Conservation (phyloP, 441 rosid species). For the Isatis lusitanica region DNA sequence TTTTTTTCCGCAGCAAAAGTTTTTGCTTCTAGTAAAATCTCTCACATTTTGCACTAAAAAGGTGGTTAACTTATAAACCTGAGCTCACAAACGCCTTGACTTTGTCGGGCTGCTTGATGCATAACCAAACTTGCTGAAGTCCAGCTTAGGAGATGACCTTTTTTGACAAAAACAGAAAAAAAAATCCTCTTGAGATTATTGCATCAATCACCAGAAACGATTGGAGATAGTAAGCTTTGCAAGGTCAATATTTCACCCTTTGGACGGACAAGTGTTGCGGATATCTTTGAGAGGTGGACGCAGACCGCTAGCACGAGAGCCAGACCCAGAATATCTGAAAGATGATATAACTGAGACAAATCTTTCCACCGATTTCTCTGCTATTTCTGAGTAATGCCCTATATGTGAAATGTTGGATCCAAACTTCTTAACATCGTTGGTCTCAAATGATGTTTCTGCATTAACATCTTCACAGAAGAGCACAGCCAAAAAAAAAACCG, state of each 20-base stretch:
- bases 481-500: background rate
- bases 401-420: slow-evolving; percentile 79
- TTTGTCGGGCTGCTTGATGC: slow-evolving; percentile 26
- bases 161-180: slow-evolving; percentile 6
- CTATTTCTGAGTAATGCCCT: slow-evolving; percentile 61
- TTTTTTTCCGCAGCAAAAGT: slow-evolving; percentile 3
- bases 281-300: slow-evolving; percentile 82
- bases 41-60: background rate
- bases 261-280: slow-evolving; percentile 43
- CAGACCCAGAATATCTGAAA: slow-evolving; percentile 55
- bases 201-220: slow-evolving; percentile 12
- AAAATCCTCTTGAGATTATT: background rate
- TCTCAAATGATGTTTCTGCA: slow-evolving; percentile 39
- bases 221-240: background rate
- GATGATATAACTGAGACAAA: slow-evolving; percentile 73
- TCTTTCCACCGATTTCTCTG: slow-evolving; percentile 78
- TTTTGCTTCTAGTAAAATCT: background rate
- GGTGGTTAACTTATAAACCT: slow-evolving; percentile 20
- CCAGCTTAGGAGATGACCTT: slow-evolving; percentile 49
- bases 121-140: slow-evolving; percentile 68
- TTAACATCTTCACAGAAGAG: slow-evolving; percentile 5
- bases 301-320: slow-evolving; percentile 92
- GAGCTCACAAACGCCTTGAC: slow-evolving; percentile 44
- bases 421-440: slow-evolving; percentile 52
- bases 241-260: slow-evolving; percentile 44